Base-by-base conservation (phyloP, 208 protist genomes). In the Acanthamoeba lenticulata region DNA sequence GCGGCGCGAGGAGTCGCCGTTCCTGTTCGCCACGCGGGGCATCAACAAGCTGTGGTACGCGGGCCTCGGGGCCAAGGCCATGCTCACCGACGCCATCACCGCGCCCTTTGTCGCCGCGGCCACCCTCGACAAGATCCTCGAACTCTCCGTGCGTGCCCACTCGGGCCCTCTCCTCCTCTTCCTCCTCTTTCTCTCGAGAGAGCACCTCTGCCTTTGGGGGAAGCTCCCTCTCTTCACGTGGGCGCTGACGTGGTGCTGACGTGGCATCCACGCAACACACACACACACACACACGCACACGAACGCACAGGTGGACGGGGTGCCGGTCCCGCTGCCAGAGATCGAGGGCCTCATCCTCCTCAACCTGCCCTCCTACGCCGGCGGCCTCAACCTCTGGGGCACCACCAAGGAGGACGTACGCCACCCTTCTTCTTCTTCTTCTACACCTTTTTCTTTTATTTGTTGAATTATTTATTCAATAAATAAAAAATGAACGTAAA, bases 21-120 rank as follows among this genome's bases (percentile, higher is more conserved):
- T 55, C 86, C 62, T 92, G 21, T 92, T 92, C 40, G 40, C 42
- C 47, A 77, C 42, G 40, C 42, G 86, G 34, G 62, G 62, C 36
- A 74, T 92, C 62, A 92, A 92, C 49, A 92, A 92, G 86, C 52
- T 92, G 3, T 92, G 86, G 86, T 92, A 92, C 52, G 42, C 42
- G 11, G 38, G 42, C 17, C 32, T 85, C n/a, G 42, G 38, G 7
- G 74, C 44, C 44, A 85, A 55, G 38, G 74, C 44, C 24, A 85
- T 85, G 74, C 74, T 55, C 44, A 57, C 44, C 17, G 38, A 55
- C 19, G 38, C 74, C 21, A 2, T 85, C n/a, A 55, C 36, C 32
- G 44, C 44, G 7, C 44, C 42, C 74, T 55, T 85, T 36, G 11
- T 85, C n/a, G 1, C 44, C 32, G 1, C 74, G 24, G 17, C 74